Base-by-base conservation (phyloP, 495 filamentous ascomycete species). In the Aspergillus homomorphus region DNA sequence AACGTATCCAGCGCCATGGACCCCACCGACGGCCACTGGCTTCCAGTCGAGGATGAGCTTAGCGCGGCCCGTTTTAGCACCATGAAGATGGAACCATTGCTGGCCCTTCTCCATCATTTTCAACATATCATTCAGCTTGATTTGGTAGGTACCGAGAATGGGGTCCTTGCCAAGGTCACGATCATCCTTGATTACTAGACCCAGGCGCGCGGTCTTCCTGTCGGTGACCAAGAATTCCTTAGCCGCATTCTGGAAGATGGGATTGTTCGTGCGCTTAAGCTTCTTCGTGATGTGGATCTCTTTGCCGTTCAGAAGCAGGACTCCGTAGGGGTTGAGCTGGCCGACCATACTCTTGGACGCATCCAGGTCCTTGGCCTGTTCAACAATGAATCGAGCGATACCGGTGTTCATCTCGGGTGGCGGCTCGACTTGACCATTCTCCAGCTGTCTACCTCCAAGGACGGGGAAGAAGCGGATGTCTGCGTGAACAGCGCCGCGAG, bases 381-480 rank as follows among this genome's bases (percentile, higher is more conserved):
- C 91, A 43, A 99, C 81, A 1, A 90, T 95, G 71, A 96, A 96
- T 30, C 89, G 87, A 57, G 90, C 82, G 62, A 99, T 95, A 78
- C 94, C 94, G 12, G 91, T 95, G 69, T 91, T 92, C 18, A 90
- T 83, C 65, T 97, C 94, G 3, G 95, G 94, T 0, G 86, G 80
- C 3, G 92, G 89, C 59, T 89, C 88, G 45, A 76, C 71, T 56
- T 85, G 91, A 26, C 93, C 94, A 64, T 91, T 88, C 26, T 87
- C 84, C 8, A 89, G 76, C 64, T 84, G 87, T 26, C 72, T 73
- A 18, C 85, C 84, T 67, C 90, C 87, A 24, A 96, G 73, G 20
- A 97, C 89, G 1, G 95, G 93, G 85, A 97, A 99, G 81, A 96
- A 99, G 20, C 89, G 89, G 57, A 98, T 77, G 67, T 98, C 95